A percentile compares a stretch with the other conserved stretches of the same genome.
Conservation (phyloP, 306 rosid species). For the Fagus crenata region DNA sequence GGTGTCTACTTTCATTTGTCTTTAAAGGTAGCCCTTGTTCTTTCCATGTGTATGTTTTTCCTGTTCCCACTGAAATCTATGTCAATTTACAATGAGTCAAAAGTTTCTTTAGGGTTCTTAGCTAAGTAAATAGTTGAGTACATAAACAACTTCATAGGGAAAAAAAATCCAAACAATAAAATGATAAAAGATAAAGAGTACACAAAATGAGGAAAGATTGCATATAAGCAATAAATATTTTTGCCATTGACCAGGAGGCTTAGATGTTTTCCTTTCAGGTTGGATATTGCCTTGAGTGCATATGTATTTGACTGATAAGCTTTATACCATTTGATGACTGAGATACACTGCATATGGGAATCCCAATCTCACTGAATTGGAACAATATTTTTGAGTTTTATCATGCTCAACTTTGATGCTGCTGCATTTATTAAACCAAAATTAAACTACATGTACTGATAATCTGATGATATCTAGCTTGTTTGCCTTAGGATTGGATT, state of each 20-base stretch:
- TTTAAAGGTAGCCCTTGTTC: no score
- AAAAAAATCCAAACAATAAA: background rate
- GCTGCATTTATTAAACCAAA: conserved; percentile 16
- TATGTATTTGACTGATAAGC: background rate
- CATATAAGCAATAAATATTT: background rate
- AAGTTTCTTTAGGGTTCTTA: background rate
- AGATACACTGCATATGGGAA: background rate
- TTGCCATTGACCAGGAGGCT: background rate
- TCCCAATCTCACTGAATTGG: background rate
- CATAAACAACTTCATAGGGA: background rate
- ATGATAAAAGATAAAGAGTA: background rate
- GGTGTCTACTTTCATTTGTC: conserved; percentile 13
- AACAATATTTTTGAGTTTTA: background rate
- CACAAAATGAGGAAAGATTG: background rate
- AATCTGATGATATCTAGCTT: conserved; percentile 6
- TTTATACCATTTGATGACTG: background rate
- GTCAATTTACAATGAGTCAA: background rate
- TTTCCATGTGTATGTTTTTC: background rate
- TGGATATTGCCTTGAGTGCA: background rate
- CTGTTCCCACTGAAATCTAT: background rate
- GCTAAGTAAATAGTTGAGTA: background rate
- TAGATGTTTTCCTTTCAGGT: background rate
- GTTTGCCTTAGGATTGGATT: conserved; percentile 75
- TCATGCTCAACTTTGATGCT: background rate
- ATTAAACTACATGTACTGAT: conserved; percentile 3